A percentile compares a stretch with the other conserved stretches of the same genome.
Conservation (phyloP, 129 eudicot species). For the Erigeron canadensis region DNA sequence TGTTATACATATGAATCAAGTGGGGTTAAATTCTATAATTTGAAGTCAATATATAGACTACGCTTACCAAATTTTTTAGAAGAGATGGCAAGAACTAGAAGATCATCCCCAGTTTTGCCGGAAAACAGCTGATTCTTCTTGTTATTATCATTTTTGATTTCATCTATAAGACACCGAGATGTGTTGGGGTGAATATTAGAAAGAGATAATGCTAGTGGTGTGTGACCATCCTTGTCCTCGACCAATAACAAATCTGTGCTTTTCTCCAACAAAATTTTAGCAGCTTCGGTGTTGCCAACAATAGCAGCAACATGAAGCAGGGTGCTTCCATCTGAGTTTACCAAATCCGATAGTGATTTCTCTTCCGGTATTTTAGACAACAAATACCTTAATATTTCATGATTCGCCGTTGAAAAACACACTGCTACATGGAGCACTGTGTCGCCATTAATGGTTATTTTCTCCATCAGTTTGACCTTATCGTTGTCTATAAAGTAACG, state of each 20-base stretch:
- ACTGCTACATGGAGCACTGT: constrained; percentile 19
- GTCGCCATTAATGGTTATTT: constrained; percentile 4
- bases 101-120: neutral
- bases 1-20: no score
- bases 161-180: neutral
- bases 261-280: neutral
- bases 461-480: no score
- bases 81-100: neutral
- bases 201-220: constrained; percentile 20
- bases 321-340: constrained; percentile 22
- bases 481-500: no score
- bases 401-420: neutral
- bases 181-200: neutral
- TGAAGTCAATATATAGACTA: neutral
- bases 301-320: constrained; percentile 30
- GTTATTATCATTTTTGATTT: neutral
- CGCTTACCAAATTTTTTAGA: neutral
- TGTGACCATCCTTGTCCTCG: constrained; percentile 13
- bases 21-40: no score
- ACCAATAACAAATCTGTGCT: neutral
- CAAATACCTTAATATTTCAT: neutral
- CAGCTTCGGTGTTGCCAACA: constrained; percentile 21
- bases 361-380: neutral
- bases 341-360: no score
- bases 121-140: neutral